Evolutionary conservation across 371 early-diverging fungal species (phyloP).

Genomic region (Funneliformis caledonium): DNA sequence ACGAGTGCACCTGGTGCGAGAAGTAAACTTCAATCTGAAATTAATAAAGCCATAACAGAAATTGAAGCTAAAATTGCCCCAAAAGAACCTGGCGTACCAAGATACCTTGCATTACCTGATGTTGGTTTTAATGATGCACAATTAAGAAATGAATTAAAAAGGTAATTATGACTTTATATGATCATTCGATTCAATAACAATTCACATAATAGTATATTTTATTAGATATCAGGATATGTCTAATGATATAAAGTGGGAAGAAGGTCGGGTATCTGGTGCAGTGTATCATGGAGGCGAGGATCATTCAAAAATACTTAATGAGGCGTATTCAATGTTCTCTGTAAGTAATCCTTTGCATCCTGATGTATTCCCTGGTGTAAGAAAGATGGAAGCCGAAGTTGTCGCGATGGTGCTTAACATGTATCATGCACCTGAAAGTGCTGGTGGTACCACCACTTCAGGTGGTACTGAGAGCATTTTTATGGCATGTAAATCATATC

Average conservation of each 20-base stretch:
- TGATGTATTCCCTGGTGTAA: slow-evolving; percentile 93
- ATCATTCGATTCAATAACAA: background rate
- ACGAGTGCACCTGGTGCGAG: slow-evolving; percentile 58
- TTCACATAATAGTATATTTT: slow-evolving; percentile 38
- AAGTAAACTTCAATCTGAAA: slow-evolving; percentile 60
- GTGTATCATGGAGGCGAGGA: slow-evolving; percentile 92
- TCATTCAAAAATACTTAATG: slow-evolving; percentile 70
- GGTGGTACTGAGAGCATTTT: slow-evolving; percentile 95
- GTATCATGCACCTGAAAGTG: slow-evolving; percentile 79
- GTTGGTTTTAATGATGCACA: slow-evolving; percentile 66
- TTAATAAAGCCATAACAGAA: slow-evolving; percentile 71
- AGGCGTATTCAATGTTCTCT: slow-evolving; percentile 87
- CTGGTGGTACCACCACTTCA: slow-evolving; percentile 87
- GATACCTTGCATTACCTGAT: slow-evolving; percentile 66
- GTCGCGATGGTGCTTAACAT: slow-evolving; percentile 88
- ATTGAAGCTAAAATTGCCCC: slow-evolving; percentile 77
- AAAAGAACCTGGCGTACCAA: slow-evolving; percentile 65
- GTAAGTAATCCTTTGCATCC: slow-evolving; percentile 93
- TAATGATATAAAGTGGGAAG: slow-evolving; percentile 75
- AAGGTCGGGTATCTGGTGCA: slow-evolving; percentile 88
- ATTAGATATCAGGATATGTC: slow-evolving; percentile 51
- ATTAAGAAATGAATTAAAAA: slow-evolving; percentile 61
- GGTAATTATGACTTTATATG: slow-evolving; percentile 45
- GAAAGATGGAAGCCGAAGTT: slow-evolving; percentile 94
- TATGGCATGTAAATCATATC: slow-evolving; percentile 91